These are phyloP conservation scores for Graphiopsis chlorocephala DNA, from an alignment of 2,329 filamentous ascomycete genomes.

Conservation along the genomic window DNA sequence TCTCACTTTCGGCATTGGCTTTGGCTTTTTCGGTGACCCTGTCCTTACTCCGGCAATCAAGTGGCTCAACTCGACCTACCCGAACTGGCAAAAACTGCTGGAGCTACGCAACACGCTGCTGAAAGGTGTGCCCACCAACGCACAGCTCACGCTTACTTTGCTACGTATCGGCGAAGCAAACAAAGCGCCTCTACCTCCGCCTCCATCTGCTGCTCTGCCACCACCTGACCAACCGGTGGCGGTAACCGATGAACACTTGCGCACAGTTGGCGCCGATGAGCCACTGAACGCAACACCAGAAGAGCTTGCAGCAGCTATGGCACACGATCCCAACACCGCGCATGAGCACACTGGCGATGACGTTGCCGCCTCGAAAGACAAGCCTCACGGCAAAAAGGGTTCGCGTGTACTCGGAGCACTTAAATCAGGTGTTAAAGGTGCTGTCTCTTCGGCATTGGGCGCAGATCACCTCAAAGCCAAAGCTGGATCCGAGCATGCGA, in stretches of 20 bases:
- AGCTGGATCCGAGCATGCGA: conserved; percentile 59
- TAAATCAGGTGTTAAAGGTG: conserved; percentile 67
- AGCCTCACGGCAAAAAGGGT: conserved; percentile 49
- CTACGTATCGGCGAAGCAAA: conserved; percentile 79
- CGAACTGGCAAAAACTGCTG: conserved; percentile 72
- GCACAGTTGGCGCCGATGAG: conserved; percentile 51
- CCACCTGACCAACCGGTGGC: conserved; percentile 52
- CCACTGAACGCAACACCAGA: conserved; percentile 60
- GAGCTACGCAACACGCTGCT: conserved; percentile 73
- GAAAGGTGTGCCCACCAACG: conserved; percentile 81
- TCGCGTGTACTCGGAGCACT: conserved; percentile 61
- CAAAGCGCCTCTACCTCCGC: conserved; percentile 70
- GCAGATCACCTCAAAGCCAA: conserved; percentile 70
- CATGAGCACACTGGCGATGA: conserved; percentile 52
- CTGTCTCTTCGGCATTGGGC: conserved; percentile 68
- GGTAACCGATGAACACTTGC: conserved; percentile 50
- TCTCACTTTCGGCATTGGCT: conserved; percentile 64
- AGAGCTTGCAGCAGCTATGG: conserved; percentile 64
- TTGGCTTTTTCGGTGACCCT: conserved; percentile 78
- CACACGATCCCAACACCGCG: conserved; percentile 45
- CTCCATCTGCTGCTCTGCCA: conserved; percentile 45
- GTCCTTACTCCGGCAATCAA: conserved; percentile 60
- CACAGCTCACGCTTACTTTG: conserved; percentile 76
- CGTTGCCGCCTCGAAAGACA: conserved; percentile 49
- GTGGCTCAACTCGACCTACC: conserved; percentile 60